Conservation (phyloP, 2,329 filamentous ascomycete genomes). For the Macrophomina pseudophaseolina region DNA sequence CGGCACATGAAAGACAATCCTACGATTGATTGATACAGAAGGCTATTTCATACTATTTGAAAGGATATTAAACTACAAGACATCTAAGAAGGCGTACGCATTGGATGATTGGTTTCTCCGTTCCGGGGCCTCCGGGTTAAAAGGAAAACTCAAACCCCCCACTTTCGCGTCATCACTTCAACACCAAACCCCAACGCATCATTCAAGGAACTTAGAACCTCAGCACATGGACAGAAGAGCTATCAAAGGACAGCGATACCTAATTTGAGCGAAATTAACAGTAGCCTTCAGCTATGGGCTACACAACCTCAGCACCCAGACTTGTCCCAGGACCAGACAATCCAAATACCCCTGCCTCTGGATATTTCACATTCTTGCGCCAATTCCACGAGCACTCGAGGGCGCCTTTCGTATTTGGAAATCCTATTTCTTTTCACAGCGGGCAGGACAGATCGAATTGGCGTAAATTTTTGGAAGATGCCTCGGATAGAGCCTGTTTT, state of each 20-base stretch:
- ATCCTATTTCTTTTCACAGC: background rate
- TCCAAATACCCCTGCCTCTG: background rate
- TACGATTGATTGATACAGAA: background rate
- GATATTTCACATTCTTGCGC: constrained; percentile 1
- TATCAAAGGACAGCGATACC: background rate
- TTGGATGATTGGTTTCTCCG: background rate
- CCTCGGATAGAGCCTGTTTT: constrained; percentile 5
- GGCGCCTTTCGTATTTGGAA: background rate
- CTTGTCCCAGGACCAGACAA: background rate
- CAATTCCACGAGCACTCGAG: background rate
- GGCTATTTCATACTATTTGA: background rate
- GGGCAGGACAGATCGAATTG: background rate
- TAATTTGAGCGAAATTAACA: background rate
- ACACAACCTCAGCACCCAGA: background rate
- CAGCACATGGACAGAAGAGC: background rate
- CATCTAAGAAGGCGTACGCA: background rate
- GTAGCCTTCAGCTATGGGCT: background rate
- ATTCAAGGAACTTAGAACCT: background rate
- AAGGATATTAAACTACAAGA: background rate
- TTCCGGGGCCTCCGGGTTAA: background rate
- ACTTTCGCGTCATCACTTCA: background rate
- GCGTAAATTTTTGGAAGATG: background rate
- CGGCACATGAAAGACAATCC: background rate
- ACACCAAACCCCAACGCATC: background rate
- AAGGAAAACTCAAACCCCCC: background rate